These are phyloP conservation scores for Ustilago nuda DNA, from an alignment of 1,284 basidiomycete genomes.

Conservation along the genomic window DNA sequence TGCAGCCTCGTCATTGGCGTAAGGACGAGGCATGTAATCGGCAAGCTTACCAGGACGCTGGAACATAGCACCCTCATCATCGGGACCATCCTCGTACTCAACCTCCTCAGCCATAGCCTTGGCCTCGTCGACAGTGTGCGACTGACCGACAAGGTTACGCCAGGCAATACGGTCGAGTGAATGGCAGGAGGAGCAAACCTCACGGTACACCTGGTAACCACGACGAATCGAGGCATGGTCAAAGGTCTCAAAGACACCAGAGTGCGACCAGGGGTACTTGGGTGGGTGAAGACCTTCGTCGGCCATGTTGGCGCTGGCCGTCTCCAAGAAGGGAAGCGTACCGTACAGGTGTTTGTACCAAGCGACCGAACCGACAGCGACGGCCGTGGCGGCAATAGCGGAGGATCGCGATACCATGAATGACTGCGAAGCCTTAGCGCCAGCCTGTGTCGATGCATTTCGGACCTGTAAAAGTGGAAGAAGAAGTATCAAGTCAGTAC, in stretches of 20 bases:
- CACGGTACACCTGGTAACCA: constrained; percentile 98
- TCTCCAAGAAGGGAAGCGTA: constrained; percentile 70
- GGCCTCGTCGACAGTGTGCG: constrained; percentile 91
- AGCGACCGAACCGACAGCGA: constrained; percentile 87
- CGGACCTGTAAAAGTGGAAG: constrained; percentile 51
- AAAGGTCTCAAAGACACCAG: constrained; percentile 87
- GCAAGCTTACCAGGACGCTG: constrained; percentile 95
- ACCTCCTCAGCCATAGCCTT: constrained; percentile 89
- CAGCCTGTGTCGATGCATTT: constrained; percentile 59
- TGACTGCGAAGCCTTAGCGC: constrained; percentile 61
- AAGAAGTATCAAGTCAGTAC: constrained; percentile 21
- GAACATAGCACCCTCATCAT: constrained; percentile 97
- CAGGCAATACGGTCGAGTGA: constrained; percentile 99
- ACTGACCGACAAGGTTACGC: constrained; percentile 98
- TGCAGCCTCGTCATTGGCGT: constrained; percentile 98
- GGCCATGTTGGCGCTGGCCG: constrained; percentile 69
- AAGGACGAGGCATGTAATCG: constrained; percentile 95
- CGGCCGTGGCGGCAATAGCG: constrained; percentile 80
- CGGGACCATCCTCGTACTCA: constrained; percentile 96
- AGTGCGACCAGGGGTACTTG: constrained; percentile 90
- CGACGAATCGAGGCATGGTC: constrained; percentile 96
- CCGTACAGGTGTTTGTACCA: constrained; percentile 98
- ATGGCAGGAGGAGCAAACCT: constrained; percentile 98
- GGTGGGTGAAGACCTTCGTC: constrained; percentile 95
- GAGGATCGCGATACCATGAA: constrained; percentile 80